Base-by-base conservation (phyloP, 805 yeast genomes). In the Hemisphaericaspora nanyangensis region DNA sequence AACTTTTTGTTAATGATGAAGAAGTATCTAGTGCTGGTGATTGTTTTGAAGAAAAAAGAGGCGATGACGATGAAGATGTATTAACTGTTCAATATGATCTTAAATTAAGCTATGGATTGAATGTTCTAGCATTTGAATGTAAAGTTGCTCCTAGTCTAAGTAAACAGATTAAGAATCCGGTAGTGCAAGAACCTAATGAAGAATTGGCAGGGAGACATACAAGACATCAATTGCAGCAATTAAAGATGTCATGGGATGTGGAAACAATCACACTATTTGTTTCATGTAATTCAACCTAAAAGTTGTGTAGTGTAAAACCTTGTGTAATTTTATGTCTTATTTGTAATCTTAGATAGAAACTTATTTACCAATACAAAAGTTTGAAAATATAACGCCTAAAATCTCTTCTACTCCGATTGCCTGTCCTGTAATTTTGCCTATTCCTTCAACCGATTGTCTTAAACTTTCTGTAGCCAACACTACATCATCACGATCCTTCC, bases 331-430 rank as follows among this genome's bases (percentile, higher is more conserved):
- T 30, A 17, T 13, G 10, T 7, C n/a, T 18, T 31, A 17, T 20
- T n/a, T 32, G 17, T 20, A 35, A 8, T 26, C 7, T 7, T 25
- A 7, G 18, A 26, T 8, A 12, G 7, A 12, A 16, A 6, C 10
- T 48, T 64, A 91, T 59, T 91, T 91, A 0, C 99, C 99, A 17
- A 93, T 88, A 60, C 99, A 93, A 57, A 93, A 93, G 45, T 80
- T 84, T 2, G 95, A 81, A 55, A 93, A 93, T 0, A 93, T 93
- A 1, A 86, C 91, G 1, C 93, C 96, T 5, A 93, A 65, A 0
- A 93, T 80, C 54, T 93, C 98, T 50, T 93, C 97, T 0, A 90
- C 73, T 0, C 95, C 95, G 11, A 91, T 79, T 0, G 87, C 76
- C 29, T 85, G 85, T 1, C 98, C 99, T 0, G 97, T 90, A 18